Evolutionary conservation across 2,329 filamentous ascomycete genomes (phyloP).

Genomic region (Cryphonectria carpinicola): DNA sequence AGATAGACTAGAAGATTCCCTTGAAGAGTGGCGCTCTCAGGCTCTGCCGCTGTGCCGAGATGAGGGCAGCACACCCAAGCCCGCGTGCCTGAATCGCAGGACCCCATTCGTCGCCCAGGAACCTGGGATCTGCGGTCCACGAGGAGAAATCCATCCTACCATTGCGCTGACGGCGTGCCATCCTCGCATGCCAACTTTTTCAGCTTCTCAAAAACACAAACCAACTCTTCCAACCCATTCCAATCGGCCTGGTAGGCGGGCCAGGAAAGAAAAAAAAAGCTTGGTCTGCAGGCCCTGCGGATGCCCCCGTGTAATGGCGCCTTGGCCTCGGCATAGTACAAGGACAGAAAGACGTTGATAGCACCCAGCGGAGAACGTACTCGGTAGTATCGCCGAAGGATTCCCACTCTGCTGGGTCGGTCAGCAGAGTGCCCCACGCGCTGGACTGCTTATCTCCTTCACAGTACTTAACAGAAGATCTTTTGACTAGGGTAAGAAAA

Average conservation of each 20-base stretch:
- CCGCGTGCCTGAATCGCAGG: not conserved
- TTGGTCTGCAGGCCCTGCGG: not conserved
- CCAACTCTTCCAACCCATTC: not conserved
- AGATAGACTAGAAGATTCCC: too few species aligned
- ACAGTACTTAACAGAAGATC: not conserved
- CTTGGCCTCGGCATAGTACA: not conserved
- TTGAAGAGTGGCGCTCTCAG: not conserved
- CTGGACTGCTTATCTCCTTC: not conserved
- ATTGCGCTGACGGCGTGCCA: not conserved
- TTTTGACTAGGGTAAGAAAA: not conserved
- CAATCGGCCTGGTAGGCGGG: not conserved
- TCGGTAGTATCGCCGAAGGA: conserved; percentile 2
- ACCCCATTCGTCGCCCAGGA: not conserved
- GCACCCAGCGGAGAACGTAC: not conserved
- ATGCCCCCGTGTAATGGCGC: not conserved
- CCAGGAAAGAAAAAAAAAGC: not conserved
- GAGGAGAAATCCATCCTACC: not conserved
- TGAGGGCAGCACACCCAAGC: not conserved
- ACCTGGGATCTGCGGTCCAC: not conserved
- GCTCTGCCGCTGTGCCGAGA: conserved; percentile 1
- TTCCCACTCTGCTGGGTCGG: not conserved
- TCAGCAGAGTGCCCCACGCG: not conserved
- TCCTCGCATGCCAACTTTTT: not conserved
- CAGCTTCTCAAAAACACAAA: too few species aligned
- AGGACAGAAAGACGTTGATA: not conserved